Conservation (phyloP, 352 stramenopile species). For the Pseudoperonospora humuli region DNA sequence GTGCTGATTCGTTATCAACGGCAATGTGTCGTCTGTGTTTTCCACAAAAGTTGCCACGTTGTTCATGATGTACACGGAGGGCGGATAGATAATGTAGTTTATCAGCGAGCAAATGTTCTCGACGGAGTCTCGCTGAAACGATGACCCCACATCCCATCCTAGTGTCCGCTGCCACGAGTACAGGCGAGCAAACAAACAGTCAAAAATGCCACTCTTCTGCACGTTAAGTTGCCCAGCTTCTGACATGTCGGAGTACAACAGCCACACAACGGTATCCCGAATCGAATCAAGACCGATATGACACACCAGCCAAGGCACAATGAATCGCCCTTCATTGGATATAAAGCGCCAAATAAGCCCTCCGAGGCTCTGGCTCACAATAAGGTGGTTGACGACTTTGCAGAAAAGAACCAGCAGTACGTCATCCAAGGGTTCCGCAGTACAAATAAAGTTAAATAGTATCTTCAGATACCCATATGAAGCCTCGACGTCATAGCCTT, state of each 20-base stretch:
- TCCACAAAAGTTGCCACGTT: conserved; percentile 79
- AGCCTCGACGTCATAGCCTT: conserved; percentile 45
- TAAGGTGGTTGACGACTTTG: conserved; percentile 81
- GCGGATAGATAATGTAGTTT: conserved; percentile 84
- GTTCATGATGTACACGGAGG: conserved; percentile 81
- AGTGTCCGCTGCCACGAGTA: conserved; percentile 79
- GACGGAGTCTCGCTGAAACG: conserved; percentile 80
- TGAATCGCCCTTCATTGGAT: conserved; percentile 52
- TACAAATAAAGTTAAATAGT: conserved; percentile 78
- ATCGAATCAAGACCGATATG: conserved; percentile 83
- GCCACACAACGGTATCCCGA: conserved; percentile 73
- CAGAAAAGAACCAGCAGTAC: conserved; percentile 80
- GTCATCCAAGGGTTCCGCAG: conserved; percentile 52
- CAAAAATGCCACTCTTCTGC: conserved; percentile 61
- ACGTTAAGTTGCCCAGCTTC: conserved; percentile 53
- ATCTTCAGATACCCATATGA: conserved; percentile 70
- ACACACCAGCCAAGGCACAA: conserved; percentile 68
- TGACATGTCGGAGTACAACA: conserved; percentile 80
- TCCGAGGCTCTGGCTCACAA: conserved; percentile 63
- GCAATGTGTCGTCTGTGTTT: conserved; percentile 72
- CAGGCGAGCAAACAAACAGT: conserved; percentile 65
- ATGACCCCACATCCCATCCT: conserved; percentile 73
- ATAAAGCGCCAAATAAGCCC: conserved; percentile 62
- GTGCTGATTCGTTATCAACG: conserved; percentile 80
- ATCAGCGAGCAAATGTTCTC: conserved; percentile 81